Evolutionary conservation across 1,284 basidiomycete genomes (phyloP).

Genomic region (Anthracocystis walkeri): DNA sequence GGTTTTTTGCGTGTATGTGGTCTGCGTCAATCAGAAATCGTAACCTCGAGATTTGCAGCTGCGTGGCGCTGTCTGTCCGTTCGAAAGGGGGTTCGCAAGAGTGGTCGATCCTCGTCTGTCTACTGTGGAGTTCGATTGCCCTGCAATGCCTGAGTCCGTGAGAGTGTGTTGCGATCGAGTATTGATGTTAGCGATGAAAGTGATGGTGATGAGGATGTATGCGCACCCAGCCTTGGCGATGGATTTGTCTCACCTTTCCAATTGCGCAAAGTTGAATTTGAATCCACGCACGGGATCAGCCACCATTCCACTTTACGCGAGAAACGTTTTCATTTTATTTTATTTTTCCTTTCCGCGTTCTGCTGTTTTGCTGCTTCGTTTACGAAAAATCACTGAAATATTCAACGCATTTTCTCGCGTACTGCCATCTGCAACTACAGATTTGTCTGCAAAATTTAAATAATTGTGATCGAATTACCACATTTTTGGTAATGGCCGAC

Average conservation of each 20-base stretch:
- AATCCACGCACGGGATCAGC: slow-evolving; percentile 11
- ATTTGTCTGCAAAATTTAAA: neutral
- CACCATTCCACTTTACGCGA: slow-evolving; percentile 37
- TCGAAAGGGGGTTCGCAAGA: neutral
- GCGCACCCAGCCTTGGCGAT: slow-evolving; percentile 27
- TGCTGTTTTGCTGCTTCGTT: slow-evolving; percentile 4
- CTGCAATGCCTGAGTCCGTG: neutral
- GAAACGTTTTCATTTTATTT: neutral
- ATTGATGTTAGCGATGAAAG: neutral
- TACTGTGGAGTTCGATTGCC: neutral
- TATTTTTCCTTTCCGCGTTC: slow-evolving; percentile 1
- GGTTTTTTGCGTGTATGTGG: slow-evolving; percentile 11
- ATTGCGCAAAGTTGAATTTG: neutral
- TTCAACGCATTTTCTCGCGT: neutral
- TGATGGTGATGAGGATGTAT: slow-evolving; percentile 27
- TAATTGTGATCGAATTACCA: neutral
- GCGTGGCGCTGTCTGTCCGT: neutral
- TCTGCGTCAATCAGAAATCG: slow-evolving; percentile 5
- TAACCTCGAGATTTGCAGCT: neutral
- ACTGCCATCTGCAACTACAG: slow-evolving; percentile 10
- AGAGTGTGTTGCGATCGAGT: neutral
- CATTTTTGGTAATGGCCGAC: slow-evolving; percentile 11
- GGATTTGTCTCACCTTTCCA: slow-evolving; percentile 6
- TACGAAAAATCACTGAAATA: neutral
- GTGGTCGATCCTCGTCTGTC: neutral